Percentiles rank a stretch among this genome's conserved stretches.
phyloP scores from a whole-genome alignment of 75 land plant genomes.

The Adiantum capillusveneris region DNA sequence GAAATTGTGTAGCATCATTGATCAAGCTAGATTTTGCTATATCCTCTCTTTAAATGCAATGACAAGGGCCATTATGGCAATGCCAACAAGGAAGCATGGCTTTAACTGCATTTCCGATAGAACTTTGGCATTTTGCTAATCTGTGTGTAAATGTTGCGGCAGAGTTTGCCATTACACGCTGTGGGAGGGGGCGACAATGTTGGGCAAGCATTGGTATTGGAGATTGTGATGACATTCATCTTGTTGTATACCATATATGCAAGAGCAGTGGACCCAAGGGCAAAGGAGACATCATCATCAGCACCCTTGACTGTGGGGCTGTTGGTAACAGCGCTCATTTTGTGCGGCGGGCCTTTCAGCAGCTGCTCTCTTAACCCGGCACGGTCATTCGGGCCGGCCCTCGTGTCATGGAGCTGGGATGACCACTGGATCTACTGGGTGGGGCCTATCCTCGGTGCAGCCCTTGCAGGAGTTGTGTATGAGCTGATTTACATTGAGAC shows the following conservation, averaged over 20 bases:
- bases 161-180: slow-evolving; percentile 49
- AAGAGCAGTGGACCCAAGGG: slow-evolving; percentile 62
- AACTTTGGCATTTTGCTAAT: too few species aligned
- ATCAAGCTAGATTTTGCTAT: too few species aligned
- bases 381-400: slow-evolving; percentile 82
- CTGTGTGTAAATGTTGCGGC: too few species aligned
- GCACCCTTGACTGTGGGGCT: slow-evolving; percentile 63
- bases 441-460: slow-evolving; percentile 85
- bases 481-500: slow-evolving; percentile 43
- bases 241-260: slow-evolving; percentile 64
- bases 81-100: background rate
- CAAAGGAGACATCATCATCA: slow-evolving; percentile 29
- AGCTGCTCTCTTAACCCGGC: slow-evolving; percentile 98
- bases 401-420: slow-evolving; percentile 53
- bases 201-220: slow-evolving; percentile 48
- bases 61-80: too few species aligned
- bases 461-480: slow-evolving; percentile 66
- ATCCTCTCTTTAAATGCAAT: too few species aligned
- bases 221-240: slow-evolving; percentile 61
- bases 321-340: slow-evolving; percentile 65
- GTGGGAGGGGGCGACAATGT: slow-evolving; percentile 41
- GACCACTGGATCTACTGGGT: slow-evolving; percentile 99
- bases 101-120: too few species aligned
- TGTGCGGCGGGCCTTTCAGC: slow-evolving; percentile 76
- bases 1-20: too few species aligned